Percentiles rank a stretch among this genome's conserved stretches.
Conservation (phyloP, 2,329 filamentous ascomycete genomes). For the Ramularia endophylla region DNA sequence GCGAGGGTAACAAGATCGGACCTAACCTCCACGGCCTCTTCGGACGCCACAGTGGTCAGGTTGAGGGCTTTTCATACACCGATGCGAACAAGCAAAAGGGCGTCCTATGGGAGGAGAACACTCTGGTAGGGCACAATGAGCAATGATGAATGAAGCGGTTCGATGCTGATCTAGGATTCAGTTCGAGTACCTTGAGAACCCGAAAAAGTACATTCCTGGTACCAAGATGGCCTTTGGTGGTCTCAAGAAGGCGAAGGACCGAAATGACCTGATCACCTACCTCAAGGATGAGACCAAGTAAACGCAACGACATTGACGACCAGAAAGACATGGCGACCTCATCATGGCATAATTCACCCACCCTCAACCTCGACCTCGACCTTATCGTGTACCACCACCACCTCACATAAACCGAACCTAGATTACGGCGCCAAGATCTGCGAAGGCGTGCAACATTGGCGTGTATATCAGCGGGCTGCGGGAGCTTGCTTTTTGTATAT, state of each 20-base stretch:
- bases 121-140: conserved; percentile 61
- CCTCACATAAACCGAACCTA: too few relatives aligned
- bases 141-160: neutral
- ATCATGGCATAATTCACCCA: too few relatives aligned
- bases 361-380: too few relatives aligned
- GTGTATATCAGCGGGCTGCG: too few relatives aligned
- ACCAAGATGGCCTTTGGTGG: conserved; percentile 99
- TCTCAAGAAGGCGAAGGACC: conserved; percentile 99
- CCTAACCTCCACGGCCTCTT: conserved; percentile 96
- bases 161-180: conserved; percentile 32
- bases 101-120: conserved; percentile 77
- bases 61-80: conserved; percentile 93
- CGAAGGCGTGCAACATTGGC: too few relatives aligned
- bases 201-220: conserved; percentile 99
- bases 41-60: conserved; percentile 87
- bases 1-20: conserved; percentile 95
- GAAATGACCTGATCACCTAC: conserved; percentile 95
- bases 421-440: too few relatives aligned
- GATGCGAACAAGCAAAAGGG: conserved; percentile 99
- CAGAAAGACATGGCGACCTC: too few relatives aligned
- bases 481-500: too few relatives aligned
- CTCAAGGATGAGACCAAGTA: conserved; percentile 66
- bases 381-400: too few relatives aligned
- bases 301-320: conserved; percentile 29
- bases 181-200: conserved; percentile 99